Percentiles rank a stretch among this genome's conserved stretches.
Conservation (phyloP, 2,329 filamentous ascomycete species). For the Curvularia spicifera region DNA sequence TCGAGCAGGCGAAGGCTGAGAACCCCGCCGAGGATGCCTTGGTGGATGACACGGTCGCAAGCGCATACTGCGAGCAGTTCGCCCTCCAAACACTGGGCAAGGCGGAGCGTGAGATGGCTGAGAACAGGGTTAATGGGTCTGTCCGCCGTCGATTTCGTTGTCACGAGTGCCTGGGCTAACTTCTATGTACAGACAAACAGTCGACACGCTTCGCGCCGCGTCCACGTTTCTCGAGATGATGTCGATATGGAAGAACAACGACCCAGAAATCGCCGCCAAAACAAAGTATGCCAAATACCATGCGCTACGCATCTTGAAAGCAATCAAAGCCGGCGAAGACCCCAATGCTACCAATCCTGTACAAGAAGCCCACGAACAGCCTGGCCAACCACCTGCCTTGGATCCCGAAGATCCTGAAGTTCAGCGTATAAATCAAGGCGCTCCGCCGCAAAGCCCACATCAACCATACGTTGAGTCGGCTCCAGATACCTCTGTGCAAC, state of each 20-base stretch:
- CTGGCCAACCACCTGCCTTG: slow-evolving; percentile 53
- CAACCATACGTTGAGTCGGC: slow-evolving; percentile 66
- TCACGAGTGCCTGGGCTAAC: slow-evolving; percentile 10
- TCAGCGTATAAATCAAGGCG: slow-evolving; percentile 56
- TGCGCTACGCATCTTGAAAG: slow-evolving; percentile 86
- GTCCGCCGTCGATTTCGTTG: slow-evolving; percentile 15
- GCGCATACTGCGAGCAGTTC: slow-evolving; percentile 94
- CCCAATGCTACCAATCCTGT: slow-evolving; percentile 90
- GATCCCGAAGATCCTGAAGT: slow-evolving; percentile 71
- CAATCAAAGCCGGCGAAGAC: slow-evolving; percentile 87
- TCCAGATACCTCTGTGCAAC: slow-evolving; percentile 61
- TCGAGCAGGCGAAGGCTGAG: slow-evolving; percentile 80
- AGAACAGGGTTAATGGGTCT: slow-evolving; percentile 82
- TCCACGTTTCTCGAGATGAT: slow-evolving; percentile 90
- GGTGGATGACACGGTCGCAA: slow-evolving; percentile 81
- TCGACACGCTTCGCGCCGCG: slow-evolving; percentile 90
- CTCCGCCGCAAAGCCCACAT: slow-evolving; percentile 34
- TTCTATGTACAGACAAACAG: slow-evolving; percentile 71
- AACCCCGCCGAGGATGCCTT: slow-evolving; percentile 82
- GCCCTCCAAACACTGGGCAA: slow-evolving; percentile 85
- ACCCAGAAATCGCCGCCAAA: slow-evolving; percentile 79
- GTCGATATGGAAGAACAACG: slow-evolving; percentile 77
- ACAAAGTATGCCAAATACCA: slow-evolving; percentile 98
- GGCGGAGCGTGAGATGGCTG: slow-evolving; percentile 80
- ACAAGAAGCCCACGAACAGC: slow-evolving; percentile 55